Base-by-base conservation (phyloP, 257 asterid genomes). In the Solanum infundibuliforme region DNA sequence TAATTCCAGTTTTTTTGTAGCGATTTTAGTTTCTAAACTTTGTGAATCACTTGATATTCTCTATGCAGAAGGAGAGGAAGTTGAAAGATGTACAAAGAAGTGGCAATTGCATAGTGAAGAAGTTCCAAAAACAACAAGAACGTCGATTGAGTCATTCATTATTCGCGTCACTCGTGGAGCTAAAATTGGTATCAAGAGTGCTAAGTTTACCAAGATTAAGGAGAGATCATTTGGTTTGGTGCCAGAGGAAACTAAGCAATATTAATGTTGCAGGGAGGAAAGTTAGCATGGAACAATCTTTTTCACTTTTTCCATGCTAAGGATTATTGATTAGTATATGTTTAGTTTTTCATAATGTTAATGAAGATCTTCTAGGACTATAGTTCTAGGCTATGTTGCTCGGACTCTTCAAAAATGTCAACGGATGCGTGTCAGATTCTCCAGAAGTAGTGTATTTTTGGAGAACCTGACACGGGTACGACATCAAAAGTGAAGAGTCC, bases 281-380 rank as follows among this genome's bases (percentile, higher is more conserved):
- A 89, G 90, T 95, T 86, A 88, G 86, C 46, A 88, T 94, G 65
- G 99, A 95, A 86, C 92, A 95, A 10, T 92, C 90, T 43, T 95
- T 95, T 89, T 90, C 91, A 83, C 96, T 96, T 89, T 96, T 96
- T 58, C 99, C 99, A n/a, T 93, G 97, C 88, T 96, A 87, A 89
- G 73, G 84, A 25, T 9, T 68, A 43, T 7, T 55, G 65, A 55
- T 55, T 20, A 20, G 41, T 43, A 1, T 16, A 48, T 69, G 41
- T 38, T 68, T 21, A 21, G 27, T 83, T 69, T 69, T 60, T 58
- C 75, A 87, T 43, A 72, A 29, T 71, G 84, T 71, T 83, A 46
- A 39, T 84, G 52, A 38, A 60, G 34, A 89, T 38, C 31, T 35
- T 41, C n/a, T 48, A 18, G 29, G 83, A 36, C 55, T 76, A 76